Percentiles rank a stretch among this genome's conserved stretches.
Evolutionary conservation across 2,329 filamentous ascomycete species (phyloP).

Genomic region (Alternaria longipes): DNA sequence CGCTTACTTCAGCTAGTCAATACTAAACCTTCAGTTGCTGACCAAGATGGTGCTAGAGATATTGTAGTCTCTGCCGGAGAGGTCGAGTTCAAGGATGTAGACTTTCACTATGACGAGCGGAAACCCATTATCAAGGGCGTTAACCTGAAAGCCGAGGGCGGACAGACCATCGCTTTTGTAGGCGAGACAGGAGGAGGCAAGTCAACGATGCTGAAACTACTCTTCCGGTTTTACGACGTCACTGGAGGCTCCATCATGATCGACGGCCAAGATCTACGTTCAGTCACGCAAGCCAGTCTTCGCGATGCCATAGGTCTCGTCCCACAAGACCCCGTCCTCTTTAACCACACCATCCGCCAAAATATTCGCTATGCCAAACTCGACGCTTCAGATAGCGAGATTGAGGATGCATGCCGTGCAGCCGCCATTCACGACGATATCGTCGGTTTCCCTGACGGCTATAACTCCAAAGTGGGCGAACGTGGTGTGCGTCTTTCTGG

Average conservation of each 20-base stretch:
- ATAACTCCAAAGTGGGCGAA: slow-evolving; percentile 53
- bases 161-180: slow-evolving; percentile 67
- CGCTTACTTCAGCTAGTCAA: slow-evolving; percentile 67
- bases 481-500: slow-evolving; percentile 65
- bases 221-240: slow-evolving; percentile 69
- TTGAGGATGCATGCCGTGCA: slow-evolving; percentile 67
- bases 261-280: slow-evolving; percentile 13
- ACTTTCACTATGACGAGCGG: slow-evolving; percentile 65
- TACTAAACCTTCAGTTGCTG: slow-evolving; percentile 64
- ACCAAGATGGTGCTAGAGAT: slow-evolving; percentile 49
- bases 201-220: slow-evolving; percentile 68
- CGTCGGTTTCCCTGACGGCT: slow-evolving; percentile 60
- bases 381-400: slow-evolving; percentile 68
- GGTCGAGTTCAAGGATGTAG: slow-evolving; percentile 64
- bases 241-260: slow-evolving; percentile 53
- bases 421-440: slow-evolving; percentile 73
- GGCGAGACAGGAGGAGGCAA: slow-evolving; percentile 71
- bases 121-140: slow-evolving; percentile 62
- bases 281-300: slow-evolving; percentile 66
- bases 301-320: slow-evolving; percentile 69
- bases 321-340: slow-evolving; percentile 70
- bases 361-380: slow-evolving; percentile 71
- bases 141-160: slow-evolving; percentile 59
- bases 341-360: slow-evolving; percentile 71
- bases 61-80: slow-evolving; percentile 59